Base-by-base conservation (phyloP, 73 alveolate species). In the Uronychia setigera region DNA sequence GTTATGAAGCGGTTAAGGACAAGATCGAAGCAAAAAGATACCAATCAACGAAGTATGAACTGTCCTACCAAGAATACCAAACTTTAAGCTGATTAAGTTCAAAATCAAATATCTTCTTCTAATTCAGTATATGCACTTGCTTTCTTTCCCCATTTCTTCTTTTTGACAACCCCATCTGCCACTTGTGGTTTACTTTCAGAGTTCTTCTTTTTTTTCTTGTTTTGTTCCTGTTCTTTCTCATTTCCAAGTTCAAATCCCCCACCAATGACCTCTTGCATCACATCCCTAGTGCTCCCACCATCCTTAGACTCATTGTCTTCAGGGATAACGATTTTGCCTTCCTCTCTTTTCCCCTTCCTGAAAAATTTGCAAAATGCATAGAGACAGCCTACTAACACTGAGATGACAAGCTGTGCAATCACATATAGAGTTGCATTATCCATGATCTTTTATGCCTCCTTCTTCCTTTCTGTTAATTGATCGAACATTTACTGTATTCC, bases 21-120 rank as follows among this genome's bases (percentile, higher is more conserved):
- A 80, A 83, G 30, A 58, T 87, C 67, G 82, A 77, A 27, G 32
- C 83, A 34, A 87, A 84, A 29, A 92, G 96, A 79, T 92, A 92
- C 84, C 87, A 88, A 79, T 79, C 92, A 46, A 67, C 59, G 26
- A 88, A 92, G 87, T 76, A 78, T 33, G 84, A 83, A 76, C 79
- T 92, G 86, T 30, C 79, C 46, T 92, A 92, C 80, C 33, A 81
- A 1, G 94, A 88, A 34, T 92, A 88, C 76, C 1, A 33, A 35
- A 31, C 85, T n/a, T 32, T 33, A 13, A 59, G 74, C 59, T 46
- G 19, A 46, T 11, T 19, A n/a, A n/a, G n/a, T n/a, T n/a, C n/a
- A n/a, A 19, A 46, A 46, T 46, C 19, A 46, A 46, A 46, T 46
- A 46, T 46, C 67, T 46, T 46, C 67, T 46, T 46, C 67, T 11